These are phyloP conservation scores for Aspergillus aculeatus DNA, from an alignment of 2,329 filamentous ascomycete genomes.

Conservation along the genomic window DNA sequence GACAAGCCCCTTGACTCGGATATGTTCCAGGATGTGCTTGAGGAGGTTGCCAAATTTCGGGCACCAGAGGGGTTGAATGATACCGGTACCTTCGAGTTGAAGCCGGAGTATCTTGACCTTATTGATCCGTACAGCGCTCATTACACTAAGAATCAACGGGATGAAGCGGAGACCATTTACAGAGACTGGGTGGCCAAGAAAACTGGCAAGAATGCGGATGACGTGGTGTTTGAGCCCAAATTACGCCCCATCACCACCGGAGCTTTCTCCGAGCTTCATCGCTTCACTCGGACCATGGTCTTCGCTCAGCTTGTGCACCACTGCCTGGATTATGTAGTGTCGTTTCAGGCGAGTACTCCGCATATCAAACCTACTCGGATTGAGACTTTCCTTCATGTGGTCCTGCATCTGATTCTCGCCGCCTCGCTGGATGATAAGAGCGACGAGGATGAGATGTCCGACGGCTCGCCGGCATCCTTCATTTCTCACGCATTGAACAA, in stretches of 20 bases:
- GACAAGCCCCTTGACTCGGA: slow-evolving; percentile 89
- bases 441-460: slow-evolving; percentile 52
- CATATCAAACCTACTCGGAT: slow-evolving; percentile 77
- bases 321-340: slow-evolving; percentile 76
- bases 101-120: slow-evolving; percentile 78
- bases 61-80: slow-evolving; percentile 88
- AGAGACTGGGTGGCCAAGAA: slow-evolving; percentile 84
- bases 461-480: slow-evolving; percentile 62
- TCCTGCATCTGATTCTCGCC: slow-evolving; percentile 81
- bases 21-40: slow-evolving; percentile 78
- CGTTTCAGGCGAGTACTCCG: slow-evolving; percentile 66
- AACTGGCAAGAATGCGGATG: slow-evolving; percentile 73
- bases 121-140: slow-evolving; percentile 95
- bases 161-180: slow-evolving; percentile 89
- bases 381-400: slow-evolving; percentile 87
- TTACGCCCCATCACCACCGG: slow-evolving; percentile 73
- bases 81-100: slow-evolving; percentile 90
- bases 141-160: slow-evolving; percentile 94
- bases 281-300: slow-evolving; percentile 77
- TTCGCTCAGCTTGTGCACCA: slow-evolving; percentile 92
- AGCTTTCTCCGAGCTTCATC: slow-evolving; percentile 71
- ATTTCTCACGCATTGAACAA: slow-evolving; percentile 68
- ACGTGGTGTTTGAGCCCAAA: slow-evolving; percentile 89
- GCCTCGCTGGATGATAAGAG: slow-evolving; percentile 79
- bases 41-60: slow-evolving; percentile 85